phyloP scores from a whole-genome alignment of 257 asterid species.

The Solanum dulcamara region DNA sequence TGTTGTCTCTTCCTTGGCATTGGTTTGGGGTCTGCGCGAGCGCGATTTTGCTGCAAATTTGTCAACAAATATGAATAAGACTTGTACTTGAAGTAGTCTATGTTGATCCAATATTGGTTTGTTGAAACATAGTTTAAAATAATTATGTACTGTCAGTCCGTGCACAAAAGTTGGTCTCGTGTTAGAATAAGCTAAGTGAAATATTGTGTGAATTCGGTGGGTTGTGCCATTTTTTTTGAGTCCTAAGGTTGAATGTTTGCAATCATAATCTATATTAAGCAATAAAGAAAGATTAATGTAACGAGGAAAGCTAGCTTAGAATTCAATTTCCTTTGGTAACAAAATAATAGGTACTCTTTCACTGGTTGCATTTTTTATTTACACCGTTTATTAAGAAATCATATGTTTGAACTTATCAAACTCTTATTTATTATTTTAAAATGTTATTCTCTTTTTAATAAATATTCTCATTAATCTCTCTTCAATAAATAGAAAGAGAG shows the following conservation, averaged over 20 bases:
- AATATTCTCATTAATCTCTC: too few relatives aligned
- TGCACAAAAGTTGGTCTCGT: background rate
- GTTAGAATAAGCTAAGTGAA: background rate
- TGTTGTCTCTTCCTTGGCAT: constrained; percentile 42
- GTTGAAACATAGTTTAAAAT: background rate
- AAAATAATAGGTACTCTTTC: background rate
- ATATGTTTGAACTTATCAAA: too few relatives aligned
- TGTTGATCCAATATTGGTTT: background rate
- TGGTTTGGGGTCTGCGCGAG: constrained; percentile 45
- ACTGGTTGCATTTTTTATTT: background rate
- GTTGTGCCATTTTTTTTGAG: background rate
- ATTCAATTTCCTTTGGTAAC: background rate
- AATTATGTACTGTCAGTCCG: background rate
- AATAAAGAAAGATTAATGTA: background rate
- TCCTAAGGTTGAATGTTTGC: background rate
- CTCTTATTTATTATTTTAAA: too few relatives aligned
- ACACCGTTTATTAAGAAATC: too few relatives aligned
- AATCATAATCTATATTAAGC: background rate
- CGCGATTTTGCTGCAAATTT: constrained; percentile 37
- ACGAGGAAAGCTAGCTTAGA: background rate
- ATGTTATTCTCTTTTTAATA: too few relatives aligned
- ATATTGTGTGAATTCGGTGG: background rate
- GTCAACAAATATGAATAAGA: background rate
- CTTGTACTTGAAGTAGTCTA: background rate
- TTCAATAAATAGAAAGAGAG: too few relatives aligned